phyloP scores from a whole-genome alignment of 116 monocot genomes.

The Thalassia testudinum region DNA sequence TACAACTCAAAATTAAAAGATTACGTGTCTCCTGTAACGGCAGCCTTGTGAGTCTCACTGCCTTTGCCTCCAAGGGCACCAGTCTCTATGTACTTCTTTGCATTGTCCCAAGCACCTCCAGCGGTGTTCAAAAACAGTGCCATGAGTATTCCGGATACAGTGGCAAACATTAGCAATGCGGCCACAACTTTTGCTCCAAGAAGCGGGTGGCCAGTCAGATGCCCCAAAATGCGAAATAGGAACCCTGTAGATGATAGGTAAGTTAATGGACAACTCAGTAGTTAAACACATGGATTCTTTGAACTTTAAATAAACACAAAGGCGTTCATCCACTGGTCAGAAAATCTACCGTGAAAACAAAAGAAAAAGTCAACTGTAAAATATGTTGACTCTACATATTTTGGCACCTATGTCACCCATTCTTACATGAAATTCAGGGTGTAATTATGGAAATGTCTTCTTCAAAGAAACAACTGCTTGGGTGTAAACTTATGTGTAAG shows the following conservation, averaged over 20 bases:
- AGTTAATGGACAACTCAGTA: too few relatives aligned
- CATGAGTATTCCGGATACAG: conserved; percentile 93
- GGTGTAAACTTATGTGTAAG: too few relatives aligned
- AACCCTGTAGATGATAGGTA: conserved; percentile 27
- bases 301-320: too few relatives aligned
- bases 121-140: conserved; percentile 95
- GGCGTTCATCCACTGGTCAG: too few relatives aligned
- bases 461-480: too few relatives aligned
- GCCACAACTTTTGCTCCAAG: conserved; percentile 99
- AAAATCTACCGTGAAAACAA: too few relatives aligned
- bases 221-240: conserved; percentile 69
- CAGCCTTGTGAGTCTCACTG: conserved; percentile 93
- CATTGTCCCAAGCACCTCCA: conserved; percentile 99
- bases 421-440: too few relatives aligned
- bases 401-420: too few relatives aligned
- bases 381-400: too few relatives aligned
- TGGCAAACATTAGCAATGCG: conserved; percentile 99
- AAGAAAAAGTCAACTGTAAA: too few relatives aligned
- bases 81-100: conserved; percentile 97
- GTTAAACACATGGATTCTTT: too few relatives aligned
- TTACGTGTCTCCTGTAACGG: conserved; percentile 97
- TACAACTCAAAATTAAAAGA: conserved; percentile 8
- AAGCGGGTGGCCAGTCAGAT: conserved; percentile 66
- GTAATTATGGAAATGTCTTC: too few relatives aligned
- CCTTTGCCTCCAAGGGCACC: conserved; percentile 99